These are phyloP conservation scores for Ustilago loliicola DNA, from an alignment of 1,284 basidiomycete species.

Conservation along the genomic window DNA sequence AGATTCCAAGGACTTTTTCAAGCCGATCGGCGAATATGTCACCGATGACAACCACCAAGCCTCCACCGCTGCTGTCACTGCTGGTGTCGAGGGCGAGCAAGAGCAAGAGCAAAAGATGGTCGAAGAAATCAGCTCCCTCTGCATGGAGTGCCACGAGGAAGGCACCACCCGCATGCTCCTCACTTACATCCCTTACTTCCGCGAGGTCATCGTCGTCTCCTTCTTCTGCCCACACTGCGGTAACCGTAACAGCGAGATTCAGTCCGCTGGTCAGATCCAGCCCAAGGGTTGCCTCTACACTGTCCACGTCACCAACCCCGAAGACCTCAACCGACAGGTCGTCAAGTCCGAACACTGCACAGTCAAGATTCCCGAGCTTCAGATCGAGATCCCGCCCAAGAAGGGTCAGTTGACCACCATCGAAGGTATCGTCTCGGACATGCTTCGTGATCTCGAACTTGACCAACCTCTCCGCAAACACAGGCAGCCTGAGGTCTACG, in stretches of 20 bases:
- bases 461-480: conserved; percentile 90
- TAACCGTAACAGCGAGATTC: conserved; percentile 90
- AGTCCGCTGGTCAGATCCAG: conserved; percentile 88
- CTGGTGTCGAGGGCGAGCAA: conserved; percentile 38
- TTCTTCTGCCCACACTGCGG: conserved; percentile 97
- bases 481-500: conserved; percentile 82
- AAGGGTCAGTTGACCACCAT: conserved; percentile 95
- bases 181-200: conserved; percentile 95
- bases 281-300: conserved; percentile 78
- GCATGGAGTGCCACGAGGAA: conserved; percentile 93
- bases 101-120: conserved; percentile 60
- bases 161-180: conserved; percentile 91
- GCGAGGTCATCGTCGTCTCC: conserved; percentile 94
- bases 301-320: conserved; percentile 78
- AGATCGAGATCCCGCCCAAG: conserved; percentile 86
- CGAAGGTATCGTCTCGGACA: conserved; percentile 90
- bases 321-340: conserved; percentile 91
- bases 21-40: conserved; percentile 59
- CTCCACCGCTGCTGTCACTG: background rate
- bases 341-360: conserved; percentile 90
- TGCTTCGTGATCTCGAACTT: conserved; percentile 83
- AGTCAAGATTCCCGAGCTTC: conserved; percentile 86
- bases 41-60: conserved; percentile 22
- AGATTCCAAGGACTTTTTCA: conserved; percentile 56
- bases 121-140: conserved; percentile 82